phyloP scores from a whole-genome alignment of 352 stramenopile species.

The Pythium dissotocum region DNA sequence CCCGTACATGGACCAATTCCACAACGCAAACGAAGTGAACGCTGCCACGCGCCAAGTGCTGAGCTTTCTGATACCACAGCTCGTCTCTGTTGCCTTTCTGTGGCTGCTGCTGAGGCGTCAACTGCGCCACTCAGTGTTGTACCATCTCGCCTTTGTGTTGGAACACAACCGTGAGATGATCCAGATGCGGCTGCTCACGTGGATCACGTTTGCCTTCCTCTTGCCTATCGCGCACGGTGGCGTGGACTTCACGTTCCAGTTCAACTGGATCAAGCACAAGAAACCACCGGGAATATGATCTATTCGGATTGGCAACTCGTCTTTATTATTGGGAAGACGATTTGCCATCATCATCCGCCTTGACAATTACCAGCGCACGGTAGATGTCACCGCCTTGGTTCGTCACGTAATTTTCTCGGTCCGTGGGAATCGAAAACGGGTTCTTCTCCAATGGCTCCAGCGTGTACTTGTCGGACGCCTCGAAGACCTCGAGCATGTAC shows the following conservation, averaged over 20 bases:
- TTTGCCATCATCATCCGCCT: background rate
- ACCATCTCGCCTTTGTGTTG: slow-evolving; percentile 38
- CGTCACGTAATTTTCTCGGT: slow-evolving; percentile 70
- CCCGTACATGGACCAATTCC: slow-evolving; percentile 21
- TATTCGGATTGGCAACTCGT: background rate
- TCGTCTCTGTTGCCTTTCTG: slow-evolving; percentile 31
- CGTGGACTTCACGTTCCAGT: slow-evolving; percentile 36
- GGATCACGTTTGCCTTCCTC: slow-evolving; percentile 33
- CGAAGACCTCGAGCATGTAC: slow-evolving; percentile 85
- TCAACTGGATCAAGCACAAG: slow-evolving; percentile 25
- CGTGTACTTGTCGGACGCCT: slow-evolving; percentile 43
- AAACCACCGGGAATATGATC: background rate
- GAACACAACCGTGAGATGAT: slow-evolving; percentile 35
- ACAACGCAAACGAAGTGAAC: background rate
- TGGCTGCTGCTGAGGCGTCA: slow-evolving; percentile 15
- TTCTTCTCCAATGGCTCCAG: slow-evolving; percentile 48
- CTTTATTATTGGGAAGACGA: background rate
- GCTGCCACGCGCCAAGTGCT: slow-evolving; percentile 17
- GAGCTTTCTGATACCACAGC: slow-evolving; percentile 29
- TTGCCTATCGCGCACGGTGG: slow-evolving; percentile 32
- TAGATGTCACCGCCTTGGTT: slow-evolving; percentile 76
- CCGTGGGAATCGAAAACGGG: slow-evolving; percentile 66
- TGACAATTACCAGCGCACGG: slow-evolving; percentile 30
- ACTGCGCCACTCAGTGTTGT: slow-evolving; percentile 31
- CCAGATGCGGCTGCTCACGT: slow-evolving; percentile 34